These are phyloP conservation scores for Myochromella boudieri DNA, from an alignment of 768 basidiomycete genomes.

Conservation along the genomic window DNA sequence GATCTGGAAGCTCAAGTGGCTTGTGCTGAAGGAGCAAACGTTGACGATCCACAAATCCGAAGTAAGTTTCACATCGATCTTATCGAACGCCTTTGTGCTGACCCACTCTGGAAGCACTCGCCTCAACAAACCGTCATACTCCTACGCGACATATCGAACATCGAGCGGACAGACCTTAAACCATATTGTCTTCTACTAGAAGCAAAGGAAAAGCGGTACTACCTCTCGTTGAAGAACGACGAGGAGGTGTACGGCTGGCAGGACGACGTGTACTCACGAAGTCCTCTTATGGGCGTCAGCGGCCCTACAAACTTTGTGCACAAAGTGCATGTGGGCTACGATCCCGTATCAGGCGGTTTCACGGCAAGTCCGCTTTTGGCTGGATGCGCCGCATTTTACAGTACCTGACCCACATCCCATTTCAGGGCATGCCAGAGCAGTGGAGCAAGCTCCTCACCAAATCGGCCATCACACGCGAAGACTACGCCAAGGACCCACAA, in stretches of 20 bases:
- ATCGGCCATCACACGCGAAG: conserved; percentile 96
- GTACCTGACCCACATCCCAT: conserved; percentile 6
- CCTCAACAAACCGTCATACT: conserved; percentile 60
- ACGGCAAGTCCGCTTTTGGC: conserved; percentile 70
- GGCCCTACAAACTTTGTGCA: conserved; percentile 98
- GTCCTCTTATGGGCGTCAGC: conserved; percentile 90
- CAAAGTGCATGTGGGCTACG: conserved; percentile 97
- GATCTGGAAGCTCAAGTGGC: conserved; percentile 90
- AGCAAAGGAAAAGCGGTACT: conserved; percentile 79
- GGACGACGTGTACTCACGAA: conserved; percentile 92
- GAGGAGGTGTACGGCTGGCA: conserved; percentile 99
- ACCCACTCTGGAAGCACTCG: conserved; percentile 38
- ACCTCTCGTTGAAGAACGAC: conserved; percentile 84
- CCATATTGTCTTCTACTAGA: conserved; percentile 92
- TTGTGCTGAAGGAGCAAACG: conserved; percentile 78
- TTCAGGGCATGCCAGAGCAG: conserved; percentile 92
- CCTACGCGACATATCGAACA: conserved; percentile 77
- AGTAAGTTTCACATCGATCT: conserved; percentile 45
- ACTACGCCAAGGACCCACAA: conserved; percentile 95
- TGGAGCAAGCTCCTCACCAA: conserved; percentile 97
- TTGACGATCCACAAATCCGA: conserved; percentile 89
- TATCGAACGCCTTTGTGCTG: conserved; percentile 1
- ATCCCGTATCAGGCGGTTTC: conserved; percentile 91
- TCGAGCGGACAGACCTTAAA: conserved; percentile 92
- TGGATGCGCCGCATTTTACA: not conserved